Evolutionary conservation across 768 basidiomycete genomes (phyloP), one percentile per base, ranked within the genome.

Genomic region (Kwoniella sp.): DNA sequence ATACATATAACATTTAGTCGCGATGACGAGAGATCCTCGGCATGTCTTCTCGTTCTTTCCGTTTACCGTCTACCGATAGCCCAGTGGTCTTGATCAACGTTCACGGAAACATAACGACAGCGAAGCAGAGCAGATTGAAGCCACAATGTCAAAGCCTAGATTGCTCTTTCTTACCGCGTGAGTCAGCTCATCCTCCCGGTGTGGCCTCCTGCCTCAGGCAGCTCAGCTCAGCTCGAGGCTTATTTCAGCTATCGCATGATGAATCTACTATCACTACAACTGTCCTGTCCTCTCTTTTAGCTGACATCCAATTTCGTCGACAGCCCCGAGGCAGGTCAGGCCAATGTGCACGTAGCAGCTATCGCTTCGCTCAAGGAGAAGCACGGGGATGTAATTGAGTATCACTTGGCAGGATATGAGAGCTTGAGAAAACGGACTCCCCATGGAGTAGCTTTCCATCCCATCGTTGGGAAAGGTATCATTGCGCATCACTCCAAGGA

Each of bases 291-390:
- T n/a, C n/a, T n/a, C n/a, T n/a, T n/a, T n/a, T n/a, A n/a, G n/a
- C n/a, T n/a, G n/a, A n/a, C n/a, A 33, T 33, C 33, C 33, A 6
- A 5, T 33, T 33, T 44, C 40, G 40, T 10, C 17, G 7, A 30
- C 27, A 70, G 69, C 15, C 55, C 69, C n/a, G 69, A 70, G 52
- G 47, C 47, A n/a, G 69, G 69, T 9, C 65, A 67, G 29, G 22
- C 55, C 40, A 67, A 67, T n/a, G 48, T 56, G 17, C 59, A 67
- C 25, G 29, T 70, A 10, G 53, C 63, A 13, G 58, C 54, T 17
- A 67, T 70, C 17, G 47, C 58, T 24, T 63, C 65, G 27, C 59
- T 70, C 2, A 55, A 25, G 9, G 50, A 56, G 15, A 25, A 61
- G 25, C 63, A 67, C 48, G 30, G 47, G 2, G 55, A 60, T 24